Conservation (phyloP, 108 stramenopile species). For the Cyclotella kingstonii region DNA sequence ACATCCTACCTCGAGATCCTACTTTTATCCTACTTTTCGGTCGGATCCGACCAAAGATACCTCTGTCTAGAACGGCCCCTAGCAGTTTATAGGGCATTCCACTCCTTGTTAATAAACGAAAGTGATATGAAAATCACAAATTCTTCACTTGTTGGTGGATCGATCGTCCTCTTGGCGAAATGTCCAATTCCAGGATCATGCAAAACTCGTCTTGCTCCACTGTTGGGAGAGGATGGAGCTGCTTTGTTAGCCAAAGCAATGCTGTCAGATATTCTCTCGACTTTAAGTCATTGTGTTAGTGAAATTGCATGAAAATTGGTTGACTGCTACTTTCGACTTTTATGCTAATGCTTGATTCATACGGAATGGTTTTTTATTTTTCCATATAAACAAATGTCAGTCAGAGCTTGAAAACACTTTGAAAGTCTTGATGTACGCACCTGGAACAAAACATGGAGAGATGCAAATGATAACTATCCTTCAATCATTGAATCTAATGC, state of each 20-base stretch:
- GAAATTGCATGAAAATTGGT: background rate
- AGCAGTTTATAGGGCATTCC: no score
- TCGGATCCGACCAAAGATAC: no score
- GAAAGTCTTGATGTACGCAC: constrained; percentile 65
- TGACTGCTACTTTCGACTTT: background rate
- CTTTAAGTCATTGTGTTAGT: constrained; percentile 40
- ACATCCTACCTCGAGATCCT: no score
- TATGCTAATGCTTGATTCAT: background rate
- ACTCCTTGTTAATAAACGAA: no score
- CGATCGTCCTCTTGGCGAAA: constrained; percentile 80
- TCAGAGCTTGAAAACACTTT: constrained; percentile 29
- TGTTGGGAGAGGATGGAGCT: constrained; percentile 67
- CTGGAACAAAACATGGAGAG: constrained; percentile 44
- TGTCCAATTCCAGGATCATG: constrained; percentile 70
- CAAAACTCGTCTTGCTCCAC: constrained; percentile 69
- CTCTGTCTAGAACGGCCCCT: no score
- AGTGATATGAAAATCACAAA: background rate
- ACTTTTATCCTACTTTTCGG: no score
- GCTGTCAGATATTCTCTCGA: constrained; percentile 73
- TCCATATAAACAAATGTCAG: constrained; percentile 5
- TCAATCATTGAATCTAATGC: constrained; percentile 27
- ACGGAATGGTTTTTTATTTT: background rate
- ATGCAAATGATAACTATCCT: constrained; percentile 45
- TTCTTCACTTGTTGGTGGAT: constrained; percentile 22
- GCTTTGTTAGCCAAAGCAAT: constrained; percentile 70